Evolutionary conservation across 2,329 filamentous ascomycete genomes (phyloP).

Genomic region (Lachnellula occidentalis): DNA sequence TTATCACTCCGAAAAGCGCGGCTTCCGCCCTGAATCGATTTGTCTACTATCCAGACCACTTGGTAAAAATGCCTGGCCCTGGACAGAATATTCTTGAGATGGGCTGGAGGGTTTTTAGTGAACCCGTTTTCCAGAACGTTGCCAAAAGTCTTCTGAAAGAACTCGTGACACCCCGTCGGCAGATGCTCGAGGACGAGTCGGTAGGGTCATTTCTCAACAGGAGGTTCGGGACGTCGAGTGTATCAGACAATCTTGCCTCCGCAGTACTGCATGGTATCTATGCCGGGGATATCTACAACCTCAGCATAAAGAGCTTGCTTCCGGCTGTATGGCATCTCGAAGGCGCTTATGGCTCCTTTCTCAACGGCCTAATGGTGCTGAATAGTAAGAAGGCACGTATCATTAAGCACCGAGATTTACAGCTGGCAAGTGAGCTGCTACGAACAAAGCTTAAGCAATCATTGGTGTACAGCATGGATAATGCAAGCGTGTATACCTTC

Average conservation of each 20-base stretch:
- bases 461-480: slow-evolving; percentile 16
- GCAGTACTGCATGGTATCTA: slow-evolving; percentile 83
- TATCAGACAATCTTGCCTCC: slow-evolving; percentile 70
- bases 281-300: slow-evolving; percentile 76
- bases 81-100: slow-evolving; percentile 31
- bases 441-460: not conserved
- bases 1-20: slow-evolving; percentile 45
- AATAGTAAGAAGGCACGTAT: not conserved
- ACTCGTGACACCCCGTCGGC: slow-evolving; percentile 29
- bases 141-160: slow-evolving; percentile 27
- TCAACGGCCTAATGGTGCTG: not conserved
- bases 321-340: slow-evolving; percentile 23
- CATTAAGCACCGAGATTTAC: slow-evolving; percentile 1
- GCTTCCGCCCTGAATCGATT: slow-evolving; percentile 61
- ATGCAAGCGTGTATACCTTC: slow-evolving; percentile 42
- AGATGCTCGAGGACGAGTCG: slow-evolving; percentile 56
- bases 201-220: slow-evolving; percentile 61
- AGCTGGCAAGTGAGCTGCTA: slow-evolving; percentile 2
- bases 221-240: slow-evolving; percentile 43
- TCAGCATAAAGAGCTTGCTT: slow-evolving; percentile 63
- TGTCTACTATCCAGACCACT: slow-evolving; percentile 82
- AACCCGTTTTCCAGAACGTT: slow-evolving; percentile 51
- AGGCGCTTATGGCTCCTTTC: slow-evolving; percentile 12
- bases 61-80: slow-evolving; percentile 56
- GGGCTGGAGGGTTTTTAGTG: slow-evolving; percentile 36